These are phyloP conservation scores for Cystofilobasidium capitatum DNA, from an alignment of 768 basidiomycete species.

Conservation along the genomic window DNA sequence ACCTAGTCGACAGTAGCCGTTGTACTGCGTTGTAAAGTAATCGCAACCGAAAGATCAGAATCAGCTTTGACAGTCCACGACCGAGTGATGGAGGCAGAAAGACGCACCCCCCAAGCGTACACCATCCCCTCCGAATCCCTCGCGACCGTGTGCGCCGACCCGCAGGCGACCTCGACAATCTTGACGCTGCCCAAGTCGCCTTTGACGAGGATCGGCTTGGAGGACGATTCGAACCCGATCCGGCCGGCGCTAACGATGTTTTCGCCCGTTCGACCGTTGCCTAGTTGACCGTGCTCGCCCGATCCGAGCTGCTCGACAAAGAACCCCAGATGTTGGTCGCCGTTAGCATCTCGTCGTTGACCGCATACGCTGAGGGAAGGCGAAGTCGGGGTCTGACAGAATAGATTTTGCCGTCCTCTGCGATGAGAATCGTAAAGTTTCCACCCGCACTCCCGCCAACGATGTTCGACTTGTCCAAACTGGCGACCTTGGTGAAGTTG, in stretches of 20 bases:
- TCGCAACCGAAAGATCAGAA: background rate
- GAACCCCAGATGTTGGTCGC: background rate
- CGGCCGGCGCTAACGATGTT: constrained; percentile 78
- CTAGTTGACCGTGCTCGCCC: constrained; percentile 78
- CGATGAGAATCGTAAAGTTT: constrained; percentile 72
- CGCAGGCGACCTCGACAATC: constrained; percentile 72
- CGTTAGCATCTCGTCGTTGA: no score
- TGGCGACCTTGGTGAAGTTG: constrained; percentile 31
- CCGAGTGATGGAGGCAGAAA: no score
- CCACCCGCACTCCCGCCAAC: constrained; percentile 53
- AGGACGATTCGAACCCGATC: constrained; percentile 55
- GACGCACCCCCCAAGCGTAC: constrained; percentile 63
- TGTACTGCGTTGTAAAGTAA: constrained; percentile 32
- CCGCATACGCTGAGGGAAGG: no score
- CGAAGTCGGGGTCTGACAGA: constrained; percentile 1
- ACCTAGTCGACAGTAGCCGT: constrained; percentile 72
- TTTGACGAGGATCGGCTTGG: constrained; percentile 47
- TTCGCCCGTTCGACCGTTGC: constrained; percentile 88
- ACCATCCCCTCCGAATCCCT: constrained; percentile 58
- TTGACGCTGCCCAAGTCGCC: constrained; percentile 61
- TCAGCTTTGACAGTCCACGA: constrained; percentile 53
- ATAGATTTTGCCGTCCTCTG: constrained; percentile 57
- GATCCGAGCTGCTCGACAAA: constrained; percentile 82
- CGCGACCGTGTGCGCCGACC: constrained; percentile 77
- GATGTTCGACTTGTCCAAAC: constrained; percentile 35